phyloP scores from a whole-genome alignment of 176 grass and related monocot species.

The Puya raimondii region DNA sequence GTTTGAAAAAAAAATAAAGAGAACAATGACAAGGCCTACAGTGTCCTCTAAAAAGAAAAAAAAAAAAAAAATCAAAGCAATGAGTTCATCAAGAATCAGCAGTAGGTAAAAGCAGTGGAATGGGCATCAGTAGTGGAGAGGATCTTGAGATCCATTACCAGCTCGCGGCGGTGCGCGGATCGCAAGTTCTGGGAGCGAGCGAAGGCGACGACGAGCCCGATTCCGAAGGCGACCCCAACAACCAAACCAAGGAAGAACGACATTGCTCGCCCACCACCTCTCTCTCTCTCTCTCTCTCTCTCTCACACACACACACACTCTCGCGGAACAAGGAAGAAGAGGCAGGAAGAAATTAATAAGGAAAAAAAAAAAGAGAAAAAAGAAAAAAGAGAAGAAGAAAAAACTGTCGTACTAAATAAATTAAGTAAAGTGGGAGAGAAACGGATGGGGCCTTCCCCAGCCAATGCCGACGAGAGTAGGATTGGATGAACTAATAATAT shows the following conservation, averaged over 20 bases:
- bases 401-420: background rate
- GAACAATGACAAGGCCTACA: too few species aligned
- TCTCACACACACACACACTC: too few species aligned
- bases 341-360: background rate
- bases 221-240: conserved; percentile 33
- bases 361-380: background rate
- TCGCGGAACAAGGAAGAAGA: background rate
- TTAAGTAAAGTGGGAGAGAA: background rate
- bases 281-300: background rate
- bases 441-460: background rate
- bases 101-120: too few species aligned
- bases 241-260: conserved; percentile 44
- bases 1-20: too few species aligned
- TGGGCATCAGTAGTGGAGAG: background rate
- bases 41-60: too few species aligned
- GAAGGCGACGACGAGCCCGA: conserved; percentile 44
- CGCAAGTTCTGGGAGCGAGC: conserved; percentile 45
- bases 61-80: too few species aligned
- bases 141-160: conserved; percentile 18
- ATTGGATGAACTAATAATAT: background rate
- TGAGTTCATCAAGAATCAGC: too few species aligned
- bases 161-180: conserved; percentile 29
- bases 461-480: background rate
- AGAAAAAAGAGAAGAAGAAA: background rate
- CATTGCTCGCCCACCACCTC: conserved; percentile 8